A percentile compares a stretch with the other conserved stretches of the same genome.
phyloP scores from a whole-genome alignment of 75 land plant species.

The Ceratopteris richardii region DNA sequence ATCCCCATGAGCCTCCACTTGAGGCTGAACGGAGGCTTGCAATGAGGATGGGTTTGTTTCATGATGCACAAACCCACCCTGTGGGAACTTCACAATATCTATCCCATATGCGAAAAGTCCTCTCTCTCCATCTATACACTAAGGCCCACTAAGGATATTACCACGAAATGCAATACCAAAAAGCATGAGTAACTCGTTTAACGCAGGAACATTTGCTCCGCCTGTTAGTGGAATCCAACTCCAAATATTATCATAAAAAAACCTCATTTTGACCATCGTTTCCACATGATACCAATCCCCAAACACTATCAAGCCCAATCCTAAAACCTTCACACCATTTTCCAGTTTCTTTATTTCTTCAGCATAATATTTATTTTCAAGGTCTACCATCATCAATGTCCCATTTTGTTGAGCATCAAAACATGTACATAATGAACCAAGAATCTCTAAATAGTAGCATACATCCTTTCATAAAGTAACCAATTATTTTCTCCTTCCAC shows the following conservation, averaged over 20 bases:
- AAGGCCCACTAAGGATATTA: constrained; percentile 85
- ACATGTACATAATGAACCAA: constrained; percentile 95
- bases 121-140: constrained; percentile 68
- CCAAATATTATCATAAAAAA: constrained; percentile 95
- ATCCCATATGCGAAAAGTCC: constrained; percentile 95
- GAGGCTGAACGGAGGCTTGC: constrained; percentile 8
- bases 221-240: constrained; percentile 99
- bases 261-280: constrained; percentile 93
- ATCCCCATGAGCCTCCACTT: constrained; percentile 79
- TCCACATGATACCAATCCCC: constrained; percentile 98
- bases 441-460: constrained; percentile 85
- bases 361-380: constrained; percentile 81
- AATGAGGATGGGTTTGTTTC: constrained; percentile 11
- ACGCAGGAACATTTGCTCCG: constrained; percentile 91
- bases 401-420: constrained; percentile 94
- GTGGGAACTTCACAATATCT: constrained; percentile 77
- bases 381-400: constrained; percentile 85
- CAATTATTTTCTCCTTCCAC: no score
- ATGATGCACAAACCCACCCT: constrained; percentile 77
- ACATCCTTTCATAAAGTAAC: no score
- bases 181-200: constrained; percentile 85
- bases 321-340: constrained; percentile 68
- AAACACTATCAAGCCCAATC: constrained; percentile 84
- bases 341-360: constrained; percentile 83
- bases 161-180: constrained; percentile 98